A percentile compares a stretch with the other conserved stretches of the same genome.
Evolutionary conservation across 768 basidiomycete species (phyloP).

Genomic region (Inosperma sp.): DNA sequence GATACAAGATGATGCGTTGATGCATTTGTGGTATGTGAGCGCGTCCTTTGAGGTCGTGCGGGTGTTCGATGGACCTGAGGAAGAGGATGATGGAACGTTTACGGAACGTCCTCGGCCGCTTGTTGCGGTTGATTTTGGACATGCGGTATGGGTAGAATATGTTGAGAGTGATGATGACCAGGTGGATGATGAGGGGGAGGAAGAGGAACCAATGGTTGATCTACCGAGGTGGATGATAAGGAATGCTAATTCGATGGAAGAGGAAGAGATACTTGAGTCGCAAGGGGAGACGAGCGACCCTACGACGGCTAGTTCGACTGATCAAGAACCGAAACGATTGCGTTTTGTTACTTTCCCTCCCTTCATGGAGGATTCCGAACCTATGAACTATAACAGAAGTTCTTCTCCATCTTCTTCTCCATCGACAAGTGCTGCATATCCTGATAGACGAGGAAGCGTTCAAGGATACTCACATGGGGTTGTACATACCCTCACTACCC

Average conservation of each 20-base stretch:
- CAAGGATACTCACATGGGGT: slow-evolving; percentile 28
- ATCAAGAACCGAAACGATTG: slow-evolving; percentile 46
- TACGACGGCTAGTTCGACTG: slow-evolving; percentile 13
- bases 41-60: slow-evolving; percentile 70
- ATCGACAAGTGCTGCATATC: not conserved
- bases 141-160: slow-evolving; percentile 80
- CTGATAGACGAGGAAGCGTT: not conserved
- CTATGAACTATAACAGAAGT: slow-evolving; percentile 23
- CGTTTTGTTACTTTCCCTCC: slow-evolving; percentile 71
- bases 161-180: slow-evolving; percentile 14
- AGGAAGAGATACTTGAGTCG: slow-evolving; percentile 7
- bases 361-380: slow-evolving; percentile 35
- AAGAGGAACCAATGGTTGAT: not conserved
- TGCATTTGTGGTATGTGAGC: slow-evolving; percentile 67
- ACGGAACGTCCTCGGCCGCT: slow-evolving; percentile 57
- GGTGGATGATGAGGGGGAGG: slow-evolving; percentile 20
- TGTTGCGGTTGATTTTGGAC: slow-evolving; percentile 84
- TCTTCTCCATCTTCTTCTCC: not conserved
- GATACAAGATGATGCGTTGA: slow-evolving; percentile 48
- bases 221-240: not conserved
- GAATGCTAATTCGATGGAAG: not conserved
- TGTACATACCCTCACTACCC: slow-evolving; percentile 59
- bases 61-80: slow-evolving; percentile 47
- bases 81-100: slow-evolving; percentile 34
- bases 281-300: slow-evolving; percentile 1